Conservation (phyloP, 345 rosid genomes). For the Lumnitzera littorea region DNA sequence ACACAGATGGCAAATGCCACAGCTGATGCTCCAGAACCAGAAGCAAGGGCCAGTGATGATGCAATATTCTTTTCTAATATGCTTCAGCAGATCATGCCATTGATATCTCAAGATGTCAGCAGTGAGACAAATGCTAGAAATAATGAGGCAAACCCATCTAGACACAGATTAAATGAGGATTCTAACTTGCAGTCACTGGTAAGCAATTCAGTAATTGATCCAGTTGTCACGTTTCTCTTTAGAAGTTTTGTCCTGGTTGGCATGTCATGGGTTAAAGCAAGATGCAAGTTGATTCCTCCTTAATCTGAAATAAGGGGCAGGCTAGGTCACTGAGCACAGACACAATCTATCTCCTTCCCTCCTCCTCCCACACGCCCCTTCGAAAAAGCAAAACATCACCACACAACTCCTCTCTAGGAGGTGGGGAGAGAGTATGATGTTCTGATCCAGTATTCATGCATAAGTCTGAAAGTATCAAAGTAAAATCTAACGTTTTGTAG, state of each 20-base stretch:
- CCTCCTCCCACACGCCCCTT: too few relatives aligned
- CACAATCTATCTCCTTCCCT: too few relatives aligned
- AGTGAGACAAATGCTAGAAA: conserved; percentile 16
- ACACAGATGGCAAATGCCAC: conserved; percentile 17
- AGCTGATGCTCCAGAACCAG: conserved; percentile 20
- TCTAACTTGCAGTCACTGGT: conserved; percentile 15
- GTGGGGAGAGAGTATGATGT: too few relatives aligned
- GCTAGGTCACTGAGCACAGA: too few relatives aligned
- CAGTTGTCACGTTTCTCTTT: neutral
- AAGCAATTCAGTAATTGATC: neutral
- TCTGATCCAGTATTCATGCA: too few relatives aligned
- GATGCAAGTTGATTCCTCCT: neutral
- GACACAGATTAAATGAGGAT: conserved; percentile 8
- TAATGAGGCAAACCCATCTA: conserved; percentile 16
- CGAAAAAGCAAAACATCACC: too few relatives aligned
- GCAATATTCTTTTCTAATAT: conserved; percentile 55
- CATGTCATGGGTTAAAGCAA: neutral
- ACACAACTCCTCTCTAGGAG: too few relatives aligned
- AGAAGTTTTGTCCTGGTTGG: too few relatives aligned
- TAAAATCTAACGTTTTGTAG: conserved; percentile 22
- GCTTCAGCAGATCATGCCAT: conserved; percentile 61
- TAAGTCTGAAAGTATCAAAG: neutral
- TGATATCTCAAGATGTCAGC: conserved; percentile 30
- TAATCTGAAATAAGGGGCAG: too few relatives aligned
- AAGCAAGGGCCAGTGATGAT: conserved; percentile 35